These are phyloP conservation scores for Kockiozyma suomiensis DNA, from an alignment of 805 yeast genomes.

Conservation along the genomic window DNA sequence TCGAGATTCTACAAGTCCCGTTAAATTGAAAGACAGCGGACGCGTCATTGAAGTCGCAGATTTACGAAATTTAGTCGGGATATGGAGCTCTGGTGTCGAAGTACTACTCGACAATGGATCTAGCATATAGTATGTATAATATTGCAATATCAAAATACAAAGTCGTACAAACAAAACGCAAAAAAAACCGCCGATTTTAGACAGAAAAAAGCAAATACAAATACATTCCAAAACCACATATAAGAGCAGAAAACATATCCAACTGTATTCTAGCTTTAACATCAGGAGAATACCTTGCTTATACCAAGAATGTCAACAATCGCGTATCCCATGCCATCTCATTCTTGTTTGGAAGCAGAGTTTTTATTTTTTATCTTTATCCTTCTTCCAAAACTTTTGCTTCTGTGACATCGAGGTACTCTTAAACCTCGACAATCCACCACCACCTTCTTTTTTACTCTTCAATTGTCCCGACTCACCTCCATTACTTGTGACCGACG, in stretches of 20 bases:
- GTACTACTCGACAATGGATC: too few relatives aligned
- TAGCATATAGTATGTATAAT: too few relatives aligned
- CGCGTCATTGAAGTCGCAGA: slow-evolving; percentile 14
- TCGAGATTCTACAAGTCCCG: neutral
- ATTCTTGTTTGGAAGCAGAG: too few relatives aligned
- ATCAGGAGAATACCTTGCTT: too few relatives aligned
- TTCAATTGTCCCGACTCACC: slow-evolving; percentile 7
- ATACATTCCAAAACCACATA: neutral
- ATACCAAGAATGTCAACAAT: neutral
- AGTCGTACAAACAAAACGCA: neutral
- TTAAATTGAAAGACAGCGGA: slow-evolving; percentile 9
- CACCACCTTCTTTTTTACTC: slow-evolving; percentile 27
- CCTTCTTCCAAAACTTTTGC: slow-evolving; percentile 30
- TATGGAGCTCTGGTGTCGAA: slow-evolving; percentile 19
- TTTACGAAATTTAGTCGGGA: slow-evolving; percentile 10
- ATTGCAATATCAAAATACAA: too few relatives aligned
- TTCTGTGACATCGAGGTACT: slow-evolving; percentile 23
- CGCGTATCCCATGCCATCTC: too few relatives aligned
- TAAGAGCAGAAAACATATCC: neutral
- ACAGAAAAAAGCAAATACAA: neutral
- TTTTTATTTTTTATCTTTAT: slow-evolving; percentile 9
- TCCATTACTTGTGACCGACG: neutral
- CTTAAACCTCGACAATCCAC: slow-evolving; percentile 26
- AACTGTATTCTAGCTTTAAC: too few relatives aligned
- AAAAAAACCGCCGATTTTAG: neutral